phyloP scores from a whole-genome alignment of 805 yeast genomes.

The Yamadazyma sp. region DNA sequence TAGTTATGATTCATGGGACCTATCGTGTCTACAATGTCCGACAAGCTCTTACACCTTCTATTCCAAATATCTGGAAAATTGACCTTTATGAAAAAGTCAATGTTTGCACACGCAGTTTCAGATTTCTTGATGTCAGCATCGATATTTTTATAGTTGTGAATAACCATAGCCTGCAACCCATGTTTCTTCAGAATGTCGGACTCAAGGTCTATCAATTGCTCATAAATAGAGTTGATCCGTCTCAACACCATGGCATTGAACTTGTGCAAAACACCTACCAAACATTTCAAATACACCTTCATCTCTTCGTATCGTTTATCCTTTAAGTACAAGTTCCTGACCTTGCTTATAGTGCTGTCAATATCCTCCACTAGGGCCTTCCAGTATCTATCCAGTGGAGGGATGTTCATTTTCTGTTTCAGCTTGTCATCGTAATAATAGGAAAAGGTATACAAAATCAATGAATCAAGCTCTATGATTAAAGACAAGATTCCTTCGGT shows the following conservation, averaged over 20 bases:
- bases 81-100: slow-evolving; percentile 11
- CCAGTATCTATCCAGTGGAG: slow-evolving; percentile 35
- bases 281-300: slow-evolving; percentile 4
- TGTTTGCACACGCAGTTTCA: slow-evolving; percentile 12
- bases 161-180: slow-evolving; percentile 4
- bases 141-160: slow-evolving; percentile 7
- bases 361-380: slow-evolving; percentile 21
- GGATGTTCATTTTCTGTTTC: slow-evolving; percentile 23
- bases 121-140: slow-evolving; percentile 4
- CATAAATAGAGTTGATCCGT: slow-evolving; percentile 28
- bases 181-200: slow-evolving; percentile 15
- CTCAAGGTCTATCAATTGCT: slow-evolving; percentile 28
- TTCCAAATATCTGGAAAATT: slow-evolving; percentile 14
- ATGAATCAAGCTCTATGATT: slow-evolving; percentile 27
- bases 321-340: slow-evolving; percentile 10
- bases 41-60: slow-evolving; percentile 7
- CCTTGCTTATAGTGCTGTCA: slow-evolving; percentile 17
- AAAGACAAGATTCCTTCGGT: slow-evolving; percentile 23
- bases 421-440: slow-evolving; percentile 34
- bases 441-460: slow-evolving; percentile 26
- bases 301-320: slow-evolving; percentile 9
- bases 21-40: not conserved
- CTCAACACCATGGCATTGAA: slow-evolving; percentile 30
- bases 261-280: slow-evolving; percentile 26
- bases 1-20: slow-evolving; percentile 16